These are phyloP conservation scores for Ilyonectria robusta DNA, from an alignment of 2,329 filamentous ascomycete genomes.

Conservation along the genomic window DNA sequence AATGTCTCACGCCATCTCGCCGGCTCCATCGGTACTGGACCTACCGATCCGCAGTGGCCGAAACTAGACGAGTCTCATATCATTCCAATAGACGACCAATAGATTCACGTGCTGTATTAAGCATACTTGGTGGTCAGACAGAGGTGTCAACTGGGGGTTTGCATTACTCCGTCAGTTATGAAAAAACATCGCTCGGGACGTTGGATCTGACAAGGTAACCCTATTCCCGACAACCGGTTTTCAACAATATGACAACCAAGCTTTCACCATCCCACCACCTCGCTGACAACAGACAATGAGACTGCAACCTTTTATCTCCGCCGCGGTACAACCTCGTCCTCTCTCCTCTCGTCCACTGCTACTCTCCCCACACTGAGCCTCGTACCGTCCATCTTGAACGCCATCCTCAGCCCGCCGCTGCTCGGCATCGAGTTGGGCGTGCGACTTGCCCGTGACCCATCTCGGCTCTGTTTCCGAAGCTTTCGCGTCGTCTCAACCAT, in stretches of 20 bases:
- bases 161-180: neutral
- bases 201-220: constrained; percentile 1
- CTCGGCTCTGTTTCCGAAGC: constrained; percentile 40
- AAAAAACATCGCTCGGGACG: neutral
- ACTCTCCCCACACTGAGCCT: constrained; percentile 23
- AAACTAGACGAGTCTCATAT: neutral
- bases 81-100: neutral
- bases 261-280: constrained; percentile 9
- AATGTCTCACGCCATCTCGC: constrained; percentile 12
- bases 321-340: constrained; percentile 36
- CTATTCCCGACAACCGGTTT: constrained; percentile 2
- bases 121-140: neutral
- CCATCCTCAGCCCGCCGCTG: constrained; percentile 30
- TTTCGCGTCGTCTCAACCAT: constrained; percentile 45
- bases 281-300: constrained; percentile 10
- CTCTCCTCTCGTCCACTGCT: constrained; percentile 13
- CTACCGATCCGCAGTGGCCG: constrained; percentile 1
- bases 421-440: constrained; percentile 32
- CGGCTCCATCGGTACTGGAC: neutral
- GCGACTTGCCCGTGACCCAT: constrained; percentile 33
- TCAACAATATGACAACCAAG: constrained; percentile 18
- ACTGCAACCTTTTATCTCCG: constrained; percentile 25
- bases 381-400: constrained; percentile 38
- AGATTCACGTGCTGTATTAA: neutral
- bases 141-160: neutral